These are phyloP conservation scores for Gaeumannomyces sp. DNA, from an alignment of 2,329 filamentous ascomycete species.

Conservation along the genomic window DNA sequence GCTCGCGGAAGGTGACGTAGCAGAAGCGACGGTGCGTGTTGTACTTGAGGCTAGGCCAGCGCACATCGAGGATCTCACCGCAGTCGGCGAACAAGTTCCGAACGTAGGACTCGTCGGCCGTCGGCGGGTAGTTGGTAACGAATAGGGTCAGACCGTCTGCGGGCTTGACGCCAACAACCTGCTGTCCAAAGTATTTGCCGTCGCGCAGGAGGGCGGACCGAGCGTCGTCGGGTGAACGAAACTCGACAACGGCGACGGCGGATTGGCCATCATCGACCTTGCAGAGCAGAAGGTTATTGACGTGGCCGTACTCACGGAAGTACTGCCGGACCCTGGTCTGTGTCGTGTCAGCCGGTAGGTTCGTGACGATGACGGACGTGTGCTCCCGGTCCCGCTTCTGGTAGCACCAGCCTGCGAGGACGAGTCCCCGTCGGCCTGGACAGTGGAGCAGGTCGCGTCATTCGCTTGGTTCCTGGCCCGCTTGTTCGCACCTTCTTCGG, in stretches of 20 bases:
- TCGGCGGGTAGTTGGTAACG: conserved; percentile 81
- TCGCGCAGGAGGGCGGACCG: conserved; percentile 74
- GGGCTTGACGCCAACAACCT: conserved; percentile 65
- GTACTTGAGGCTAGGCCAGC: conserved; percentile 86
- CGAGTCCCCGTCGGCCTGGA: conserved; percentile 18
- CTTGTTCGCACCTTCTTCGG: conserved; percentile 54
- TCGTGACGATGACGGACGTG: conserved; percentile 73
- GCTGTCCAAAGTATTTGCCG: conserved; percentile 69
- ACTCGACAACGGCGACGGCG: conserved; percentile 75
- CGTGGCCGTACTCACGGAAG: conserved; percentile 82
- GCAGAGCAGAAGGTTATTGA: conserved; percentile 69
- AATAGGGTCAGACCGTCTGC: conserved; percentile 78
- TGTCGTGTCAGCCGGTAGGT: conserved; percentile 63
- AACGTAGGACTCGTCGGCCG: conserved; percentile 65
- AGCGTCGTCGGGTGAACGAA: conserved; percentile 73
- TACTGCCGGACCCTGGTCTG: conserved; percentile 77
- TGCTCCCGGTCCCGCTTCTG: conserved; percentile 85
- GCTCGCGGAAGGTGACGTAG: conserved; percentile 80
- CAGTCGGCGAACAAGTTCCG: conserved; percentile 63
- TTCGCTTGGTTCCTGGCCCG: conserved; percentile 50
- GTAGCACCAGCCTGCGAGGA: conserved; percentile 17
- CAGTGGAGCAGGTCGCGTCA: conserved; percentile 23
- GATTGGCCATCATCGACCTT: conserved; percentile 54
- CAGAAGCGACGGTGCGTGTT: conserved; percentile 89
- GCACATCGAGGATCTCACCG: conserved; percentile 77